Base-by-base conservation (phyloP, 352 stramenopile genomes). In the Pythium rishiriense region DNA sequence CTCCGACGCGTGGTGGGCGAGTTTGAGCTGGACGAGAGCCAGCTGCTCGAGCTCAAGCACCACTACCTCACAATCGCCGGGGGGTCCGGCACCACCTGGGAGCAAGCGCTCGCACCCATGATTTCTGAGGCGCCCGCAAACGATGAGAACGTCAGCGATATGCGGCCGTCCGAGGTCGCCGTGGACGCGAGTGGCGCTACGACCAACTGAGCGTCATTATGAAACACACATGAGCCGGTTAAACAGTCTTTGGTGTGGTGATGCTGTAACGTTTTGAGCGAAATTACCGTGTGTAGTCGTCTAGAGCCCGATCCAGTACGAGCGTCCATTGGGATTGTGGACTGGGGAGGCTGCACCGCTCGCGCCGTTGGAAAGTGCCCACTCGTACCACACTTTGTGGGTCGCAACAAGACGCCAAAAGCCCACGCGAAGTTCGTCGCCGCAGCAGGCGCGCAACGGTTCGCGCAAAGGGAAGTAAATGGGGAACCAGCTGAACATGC, bases 401-500 rank as follows among this genome's bases (percentile, higher is more conserved):
- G 81, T 79, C 29, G 84, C 77, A 22, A 86, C 87, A 58, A 93
- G 81, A 33, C 97, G 87, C 96, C 97, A 99, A 56, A 99, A 93
- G 58, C 88, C 85, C 37, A 97, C 91, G 17, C 81, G 73, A 0
- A 99, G 60, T 26, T 75, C 80, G 37, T 97, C 85, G 19, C 83
- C 83, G 33, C 85, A 70, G 41, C 81, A 78, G 50, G 99, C 86
- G 42, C 74, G 70, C 31, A 99, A 56, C 0, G 97, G 97, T 25
- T 94, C 73, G 7, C 84, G 84, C 25, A 99, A 74, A 14, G 98
- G 98, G 70, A 99, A 98, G 73, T 97, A 99, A 51, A 99, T 88
- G 24, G 98, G 97, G 77, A 99, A 99, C 98, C 98, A 99, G 56
- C 90, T 98, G 74, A 99, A 99, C 97, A 99, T 99, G 41, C 96